Base-by-base conservation (phyloP, 208 protist species). In the Leptomonas pyrrhocoris region DNA sequence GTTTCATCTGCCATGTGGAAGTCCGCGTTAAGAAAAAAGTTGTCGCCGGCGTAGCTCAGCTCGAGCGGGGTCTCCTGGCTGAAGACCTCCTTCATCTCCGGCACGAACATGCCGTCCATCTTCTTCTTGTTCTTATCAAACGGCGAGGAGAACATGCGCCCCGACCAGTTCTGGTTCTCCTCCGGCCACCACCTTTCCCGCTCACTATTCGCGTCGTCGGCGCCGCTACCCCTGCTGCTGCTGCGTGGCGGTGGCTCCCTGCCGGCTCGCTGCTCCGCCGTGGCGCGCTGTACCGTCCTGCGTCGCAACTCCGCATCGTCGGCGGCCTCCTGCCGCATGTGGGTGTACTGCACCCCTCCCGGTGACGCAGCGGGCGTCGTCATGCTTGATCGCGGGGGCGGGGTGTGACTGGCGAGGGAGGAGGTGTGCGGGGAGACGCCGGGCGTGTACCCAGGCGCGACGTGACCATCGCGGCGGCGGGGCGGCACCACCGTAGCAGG, bases 81-180 rank as follows among this genome's bases (percentile, higher is more conserved):
- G 15, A 64, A 61, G 27, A 90, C 78, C 55, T 89, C 78, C 78
- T 86, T 94, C 62, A 96, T 30, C 75, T 96, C 88, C 2, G 88
- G 88, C 70, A 94, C 88, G 66, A 84, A 88, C 88, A 96, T 94
- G 58, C 91, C 91, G 48, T 95, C 88, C 21, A 84, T 51, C 67
- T 83, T 86, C 68, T 85, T 81, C 61, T 89, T 93, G 72, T 94
- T 91, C 57, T 83, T 83, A 71, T 95, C 86, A 43, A 87, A 86
- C 4, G 76, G 64, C 5, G 83, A 87, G 38, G 77, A 73, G 58
- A 91, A 90, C 87, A 93, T 95, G 54, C 72, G 79, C 2, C 85
- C 87, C 42, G 81, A 83, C 85, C 85, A 91, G 48, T 85, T 81
- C 58, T 83, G 79, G 57, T 87, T 86, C 63, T 87, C 90, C 45